Base-by-base conservation (phyloP, 2,329 filamentous ascomycete genomes). In the Aspergillus quadricinctus region DNA sequence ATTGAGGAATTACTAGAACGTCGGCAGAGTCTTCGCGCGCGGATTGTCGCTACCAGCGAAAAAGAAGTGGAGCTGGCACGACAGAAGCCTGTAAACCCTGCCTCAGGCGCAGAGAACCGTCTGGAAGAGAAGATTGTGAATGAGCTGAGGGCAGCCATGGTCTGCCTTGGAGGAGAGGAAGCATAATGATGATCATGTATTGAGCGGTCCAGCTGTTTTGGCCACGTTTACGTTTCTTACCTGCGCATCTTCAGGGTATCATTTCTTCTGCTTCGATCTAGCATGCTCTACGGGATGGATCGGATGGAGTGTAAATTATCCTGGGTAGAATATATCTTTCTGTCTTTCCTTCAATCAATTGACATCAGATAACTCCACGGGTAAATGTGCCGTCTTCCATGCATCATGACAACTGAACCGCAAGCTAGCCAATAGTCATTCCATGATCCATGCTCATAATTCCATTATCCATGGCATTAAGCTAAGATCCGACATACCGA, bases 1-100 rank as follows among this genome's bases (percentile, higher is more conserved):
- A 84, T 95, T 4, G 90, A 96, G 63, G 89, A 89, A 62, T 90
- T 90, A 81, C 76, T 97, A 37, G 81, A 84, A 28, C 86, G 86
- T 53, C 82, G 86, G 56, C 84, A 85, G 62, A 77, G 87, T 54
- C 77, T 97, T 55, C 82, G 87, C 52, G 87, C 90, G 61, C 81
- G 89, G 28, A 83, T 96, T 49, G 79, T 92, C 51, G 86, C 92
- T 0, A 80, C 89, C 21, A 89, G 84, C 28, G 82, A 87, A 65
- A 83, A 87, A 59, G 92, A 96, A 74, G 78, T 83, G 46, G 86
- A 87, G 61, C 86, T 82, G 76, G 69, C 72, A 11, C 78, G 73
- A 58, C 70, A 77, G 62, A 78, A 76, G 56, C 69, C 74, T 7
- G 55, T 64, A 2, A 62, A 72, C 55, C 72, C 71, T 62, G 74